These are phyloP conservation scores for Rubus idaeus DNA, from an alignment of 306 rosid genomes.

Conservation along the genomic window DNA sequence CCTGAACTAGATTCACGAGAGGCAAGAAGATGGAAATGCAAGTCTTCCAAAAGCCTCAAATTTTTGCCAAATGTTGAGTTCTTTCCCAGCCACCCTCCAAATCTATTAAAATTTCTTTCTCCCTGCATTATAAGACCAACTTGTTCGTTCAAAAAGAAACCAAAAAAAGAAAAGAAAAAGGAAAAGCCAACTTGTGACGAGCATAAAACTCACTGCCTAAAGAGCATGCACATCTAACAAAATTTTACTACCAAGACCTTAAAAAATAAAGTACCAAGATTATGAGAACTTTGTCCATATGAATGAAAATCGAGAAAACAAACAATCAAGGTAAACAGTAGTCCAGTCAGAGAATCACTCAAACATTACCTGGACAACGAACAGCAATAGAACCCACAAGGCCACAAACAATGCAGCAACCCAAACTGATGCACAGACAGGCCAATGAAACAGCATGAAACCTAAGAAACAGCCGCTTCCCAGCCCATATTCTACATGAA, in stretches of 20 bases:
- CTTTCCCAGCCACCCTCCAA: conserved; percentile 96
- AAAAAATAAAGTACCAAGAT: neutral
- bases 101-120: conserved; percentile 83
- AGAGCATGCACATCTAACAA: neutral
- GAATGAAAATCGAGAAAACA: neutral
- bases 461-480: no score
- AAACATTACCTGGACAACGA: neutral
- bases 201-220: conserved; percentile 14
- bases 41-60: conserved; percentile 82
- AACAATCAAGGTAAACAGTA: neutral
- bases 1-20: conserved; percentile 80
- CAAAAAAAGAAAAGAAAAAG: neutral
- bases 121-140: conserved; percentile 51
- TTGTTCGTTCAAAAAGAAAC: neutral
- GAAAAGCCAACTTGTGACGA: neutral
- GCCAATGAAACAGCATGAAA: no score
- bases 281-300: neutral
- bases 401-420: neutral
- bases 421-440: neutral
- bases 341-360: neutral
- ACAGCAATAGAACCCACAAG: neutral
- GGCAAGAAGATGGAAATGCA: conserved; percentile 87
- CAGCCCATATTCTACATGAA: no score
- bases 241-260: no score
- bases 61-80: conserved; percentile 85